Percentiles rank a stretch among this genome's conserved stretches.
Evolutionary conservation across 2,329 filamentous ascomycete genomes (phyloP).

Genomic region (Fusarium brachygibbosum): DNA sequence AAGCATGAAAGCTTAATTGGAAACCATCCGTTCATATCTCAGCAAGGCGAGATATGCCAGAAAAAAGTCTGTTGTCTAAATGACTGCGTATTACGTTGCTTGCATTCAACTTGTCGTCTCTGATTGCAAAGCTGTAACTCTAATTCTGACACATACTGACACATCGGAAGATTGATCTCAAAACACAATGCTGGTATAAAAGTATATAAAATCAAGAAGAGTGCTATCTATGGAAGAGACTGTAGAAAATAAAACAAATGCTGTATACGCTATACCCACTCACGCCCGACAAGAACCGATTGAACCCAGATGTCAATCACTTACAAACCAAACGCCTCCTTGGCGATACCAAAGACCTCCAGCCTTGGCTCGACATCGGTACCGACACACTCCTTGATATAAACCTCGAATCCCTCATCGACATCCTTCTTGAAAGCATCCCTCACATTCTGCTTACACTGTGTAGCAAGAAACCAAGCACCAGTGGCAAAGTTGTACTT

Average conservation of each 20-base stretch:
- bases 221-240: neutral
- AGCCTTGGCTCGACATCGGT: slow-evolving; percentile 51
- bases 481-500: slow-evolving; percentile 67
- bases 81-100: too few species aligned
- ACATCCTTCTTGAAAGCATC: slow-evolving; percentile 53
- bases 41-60: neutral
- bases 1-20: neutral
- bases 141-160: too few species aligned
- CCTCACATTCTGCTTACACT: slow-evolving; percentile 57
- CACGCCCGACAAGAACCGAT: neutral
- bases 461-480: slow-evolving; percentile 64
- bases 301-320: too few species aligned
- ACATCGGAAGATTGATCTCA: neutral
- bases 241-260: neutral
- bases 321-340: slow-evolving; percentile 60
- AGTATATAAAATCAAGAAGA: neutral
- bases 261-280: neutral
- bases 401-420: slow-evolving; percentile 60
- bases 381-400: slow-evolving; percentile 63
- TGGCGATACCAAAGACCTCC: slow-evolving; percentile 61
- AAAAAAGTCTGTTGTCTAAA: neutral
- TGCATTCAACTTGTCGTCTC: too few species aligned
- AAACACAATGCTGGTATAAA: neutral
- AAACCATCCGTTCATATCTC: neutral
- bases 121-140: too few species aligned